Base-by-base conservation (phyloP, 2,329 filamentous ascomycete species). In the Polytolypa hystricis region DNA sequence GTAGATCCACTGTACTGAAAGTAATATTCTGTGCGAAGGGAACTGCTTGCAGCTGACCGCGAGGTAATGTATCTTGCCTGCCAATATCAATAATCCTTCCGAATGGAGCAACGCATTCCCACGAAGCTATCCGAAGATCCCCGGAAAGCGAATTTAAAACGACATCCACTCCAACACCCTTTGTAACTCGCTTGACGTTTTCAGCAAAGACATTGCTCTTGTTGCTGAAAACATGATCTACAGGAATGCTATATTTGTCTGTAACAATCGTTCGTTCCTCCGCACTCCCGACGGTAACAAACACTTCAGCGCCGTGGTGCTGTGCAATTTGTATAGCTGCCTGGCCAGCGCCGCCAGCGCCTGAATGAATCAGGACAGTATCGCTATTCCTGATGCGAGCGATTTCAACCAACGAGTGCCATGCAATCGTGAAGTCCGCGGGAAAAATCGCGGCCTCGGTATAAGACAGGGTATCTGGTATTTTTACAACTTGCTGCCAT, bases 401-500 rank as follows among this genome's bases (percentile, higher is more conserved):
- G 21, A 54, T 10, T 7, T 51, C 12, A 2, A 50, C 28, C 2
- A 59, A 33, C 0, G 44, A 42, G 33, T 53, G 12, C 47, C 39
- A 19, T 33, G 47, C 25, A 42, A 36, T 37, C 36, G 18, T 4
- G 51, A 30, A 30, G 46, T 21, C 23, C 33, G 33, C 12, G 3
- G 37, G 37, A 20, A 40, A 9, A 11, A 33, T 28, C 12, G 33
- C 18, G 9, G 38, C 38, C n/a, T 53, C 50, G 21, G 57, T 53
- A 28, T 64, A 64, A 0, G 51, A 47, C 39, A 66, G 45, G 15
- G 45, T 44, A 14, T 55, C 48, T 4, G 66, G 60, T 10, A 69
- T 56, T 2, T 47, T 44, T 8, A 43, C 42, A 11, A 50, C 39
- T 17, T 18, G 34, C 18, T 39, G 30, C 31, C 56, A 55, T 0